Conservation (phyloP, 2,329 filamentous ascomycete genomes). For the Aureobasidium musti region DNA sequence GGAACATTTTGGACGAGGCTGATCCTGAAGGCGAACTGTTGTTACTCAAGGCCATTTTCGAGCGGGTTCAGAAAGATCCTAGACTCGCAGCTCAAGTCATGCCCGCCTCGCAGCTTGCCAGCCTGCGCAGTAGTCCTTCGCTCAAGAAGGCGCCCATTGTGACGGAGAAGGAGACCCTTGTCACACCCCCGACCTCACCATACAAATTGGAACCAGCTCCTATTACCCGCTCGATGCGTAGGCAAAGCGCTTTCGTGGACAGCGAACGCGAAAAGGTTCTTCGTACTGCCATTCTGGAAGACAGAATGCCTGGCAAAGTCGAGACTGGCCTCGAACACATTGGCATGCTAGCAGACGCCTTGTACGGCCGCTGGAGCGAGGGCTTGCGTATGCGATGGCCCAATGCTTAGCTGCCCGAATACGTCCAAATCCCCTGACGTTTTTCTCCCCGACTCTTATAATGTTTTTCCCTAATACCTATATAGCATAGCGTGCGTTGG, state of each 20-base stretch:
- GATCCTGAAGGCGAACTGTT: constrained; percentile 91
- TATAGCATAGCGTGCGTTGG: constrained; percentile 22
- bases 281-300: constrained; percentile 54
- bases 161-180: constrained; percentile 20
- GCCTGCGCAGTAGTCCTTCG: constrained; percentile 35
- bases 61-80: constrained; percentile 69
- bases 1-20: constrained; percentile 77
- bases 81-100: constrained; percentile 59
- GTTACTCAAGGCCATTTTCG: constrained; percentile 73
- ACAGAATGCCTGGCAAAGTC: constrained; percentile 59
- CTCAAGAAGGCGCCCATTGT: constrained; percentile 28
- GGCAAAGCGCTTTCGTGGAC: constrained; percentile 30
- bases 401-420: not conserved
- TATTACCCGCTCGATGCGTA: constrained; percentile 65
- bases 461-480: constrained; percentile 14
- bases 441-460: not conserved
- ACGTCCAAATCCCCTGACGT: not conserved
- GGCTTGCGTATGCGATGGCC: constrained; percentile 63
- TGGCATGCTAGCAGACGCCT: constrained; percentile 82
- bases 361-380: constrained; percentile 89
- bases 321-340: constrained; percentile 86
- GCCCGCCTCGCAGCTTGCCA: constrained; percentile 43
- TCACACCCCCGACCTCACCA: constrained; percentile 27
- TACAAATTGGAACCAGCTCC: constrained; percentile 70
- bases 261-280: constrained; percentile 36